Conservation (phyloP, 2,329 filamentous ascomycete genomes). For the Meredithiella fracta region DNA sequence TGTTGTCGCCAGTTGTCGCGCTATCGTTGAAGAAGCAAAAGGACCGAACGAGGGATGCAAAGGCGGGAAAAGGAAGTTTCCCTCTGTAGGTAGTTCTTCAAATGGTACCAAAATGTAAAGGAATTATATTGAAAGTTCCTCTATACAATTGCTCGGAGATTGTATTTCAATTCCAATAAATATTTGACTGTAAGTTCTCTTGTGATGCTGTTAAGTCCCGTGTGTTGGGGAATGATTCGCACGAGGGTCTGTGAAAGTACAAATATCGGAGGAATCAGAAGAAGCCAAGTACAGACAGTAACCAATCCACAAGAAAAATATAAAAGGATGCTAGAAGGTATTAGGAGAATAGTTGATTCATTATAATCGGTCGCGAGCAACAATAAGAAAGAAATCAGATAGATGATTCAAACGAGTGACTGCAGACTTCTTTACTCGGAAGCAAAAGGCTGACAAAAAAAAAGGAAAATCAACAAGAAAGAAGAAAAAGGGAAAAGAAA, state of each 20-base stretch:
- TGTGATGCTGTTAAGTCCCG: not conserved
- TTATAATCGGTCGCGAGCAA: not conserved
- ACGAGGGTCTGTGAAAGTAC: not conserved
- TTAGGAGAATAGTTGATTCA: not conserved
- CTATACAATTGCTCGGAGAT: not conserved
- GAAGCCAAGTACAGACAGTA: not conserved
- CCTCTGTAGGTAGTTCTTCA: not conserved
- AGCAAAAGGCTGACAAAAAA: slow-evolving; percentile 1
- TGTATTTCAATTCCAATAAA: not conserved
- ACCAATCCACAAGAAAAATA: not conserved
- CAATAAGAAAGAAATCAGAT: not conserved
- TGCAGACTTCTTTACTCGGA: slow-evolving; percentile 5
- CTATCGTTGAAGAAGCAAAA: not conserved
- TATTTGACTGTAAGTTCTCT: not conserved
- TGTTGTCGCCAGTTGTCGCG: not conserved
- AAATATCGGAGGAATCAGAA: not conserved
- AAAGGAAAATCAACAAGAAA: not conserved
- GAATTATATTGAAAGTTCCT: no score
- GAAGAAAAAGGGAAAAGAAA: not conserved
- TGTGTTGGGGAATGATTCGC: not conserved
- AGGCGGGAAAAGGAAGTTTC: not conserved
- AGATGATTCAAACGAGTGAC: slow-evolving; percentile 13
- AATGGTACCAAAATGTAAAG: not conserved
- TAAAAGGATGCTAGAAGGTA: not conserved
- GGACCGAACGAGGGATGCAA: not conserved